A percentile compares a stretch with the other conserved stretches of the same genome.
These are phyloP conservation scores for Endoconidiophora laricicola DNA, from an alignment of 2,329 filamentous ascomycete species.

Conservation along the genomic window DNA sequence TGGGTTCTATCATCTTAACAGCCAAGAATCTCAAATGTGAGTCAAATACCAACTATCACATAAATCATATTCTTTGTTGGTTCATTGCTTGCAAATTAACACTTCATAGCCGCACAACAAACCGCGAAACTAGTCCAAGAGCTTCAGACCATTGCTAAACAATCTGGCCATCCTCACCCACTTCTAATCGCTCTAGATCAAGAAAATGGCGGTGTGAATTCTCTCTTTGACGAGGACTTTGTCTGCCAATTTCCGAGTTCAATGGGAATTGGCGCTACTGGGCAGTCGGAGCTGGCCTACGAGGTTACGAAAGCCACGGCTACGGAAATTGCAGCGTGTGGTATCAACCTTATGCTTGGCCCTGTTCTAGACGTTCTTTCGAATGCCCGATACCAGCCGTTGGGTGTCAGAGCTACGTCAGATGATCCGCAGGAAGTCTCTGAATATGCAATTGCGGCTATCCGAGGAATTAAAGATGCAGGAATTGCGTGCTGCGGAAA, in stretches of 20 bases:
- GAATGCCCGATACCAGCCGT: constrained; percentile 76
- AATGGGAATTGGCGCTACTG: constrained; percentile 91
- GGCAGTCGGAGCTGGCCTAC: constrained; percentile 69
- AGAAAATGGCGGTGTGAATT: constrained; percentile 96
- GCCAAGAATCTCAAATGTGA: constrained; percentile 75
- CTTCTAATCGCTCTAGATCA: constrained; percentile 86
- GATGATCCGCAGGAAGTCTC: constrained; percentile 94
- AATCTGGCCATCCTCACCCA: constrained; percentile 78
- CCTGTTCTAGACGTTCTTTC: constrained; percentile 88
- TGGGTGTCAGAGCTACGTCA: constrained; percentile 76
- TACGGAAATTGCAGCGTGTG: constrained; percentile 79
- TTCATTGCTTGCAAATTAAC: not conserved
- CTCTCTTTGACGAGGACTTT: constrained; percentile 85
- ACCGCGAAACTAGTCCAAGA: constrained; percentile 79
- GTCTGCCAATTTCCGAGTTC: constrained; percentile 93
- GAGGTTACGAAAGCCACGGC: constrained; percentile 86
- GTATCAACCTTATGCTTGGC: constrained; percentile 89
- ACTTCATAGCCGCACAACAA: constrained; percentile 66
- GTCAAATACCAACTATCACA: constrained; percentile 15
- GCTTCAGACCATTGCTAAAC: constrained; percentile 77
- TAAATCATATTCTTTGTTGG: not conserved
- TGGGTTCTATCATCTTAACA: constrained; percentile 74
- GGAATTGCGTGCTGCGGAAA: constrained; percentile 83
- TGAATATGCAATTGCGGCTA: constrained; percentile 74
- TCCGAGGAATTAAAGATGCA: constrained; percentile 85